These are phyloP conservation scores for Saccharomyces hybrid DNA, from an alignment of 1,139 yeast species.

Conservation along the genomic window DNA sequence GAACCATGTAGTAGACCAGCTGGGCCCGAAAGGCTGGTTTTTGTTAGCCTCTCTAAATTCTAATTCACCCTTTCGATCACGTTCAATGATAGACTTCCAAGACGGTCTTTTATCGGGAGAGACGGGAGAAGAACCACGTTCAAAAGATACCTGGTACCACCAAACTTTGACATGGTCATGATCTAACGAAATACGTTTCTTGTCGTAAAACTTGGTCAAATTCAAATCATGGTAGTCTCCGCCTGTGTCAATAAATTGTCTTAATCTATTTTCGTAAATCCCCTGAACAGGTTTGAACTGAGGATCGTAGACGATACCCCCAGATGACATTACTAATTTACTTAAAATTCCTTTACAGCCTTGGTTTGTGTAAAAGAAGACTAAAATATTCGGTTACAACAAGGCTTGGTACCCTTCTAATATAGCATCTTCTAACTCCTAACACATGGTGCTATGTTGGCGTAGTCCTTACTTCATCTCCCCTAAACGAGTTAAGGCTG, in stretches of 20 bases:
- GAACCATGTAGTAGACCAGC: constrained; percentile 97
- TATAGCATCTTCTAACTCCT: not conserved
- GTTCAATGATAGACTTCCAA: constrained; percentile 57
- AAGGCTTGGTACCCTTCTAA: not conserved
- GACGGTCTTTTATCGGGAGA: constrained; percentile 51
- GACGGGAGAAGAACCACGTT: constrained; percentile 29
- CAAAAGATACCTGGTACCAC: constrained; percentile 31
- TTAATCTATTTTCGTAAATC: constrained; percentile 67
- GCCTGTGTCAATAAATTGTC: constrained; percentile 67
- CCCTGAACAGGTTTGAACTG: constrained; percentile 76
- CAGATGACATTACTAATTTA: constrained; percentile 15
- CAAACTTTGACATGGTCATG: constrained; percentile 23
- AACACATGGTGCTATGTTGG: not conserved
- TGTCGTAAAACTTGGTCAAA: constrained; percentile 76
- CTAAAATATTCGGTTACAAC: not conserved
- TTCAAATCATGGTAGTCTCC: constrained; percentile 67
- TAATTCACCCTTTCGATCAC: constrained; percentile 29
- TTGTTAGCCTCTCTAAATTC: constrained; percentile 45
- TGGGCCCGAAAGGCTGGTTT: constrained; percentile 84
- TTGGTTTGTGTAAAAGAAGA: not conserved
- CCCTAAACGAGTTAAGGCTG: not conserved
- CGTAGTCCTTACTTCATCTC: not conserved
- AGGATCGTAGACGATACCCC: constrained; percentile 50
- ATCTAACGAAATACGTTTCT: constrained; percentile 38
- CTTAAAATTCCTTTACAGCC: not conserved